Evolutionary conservation across 2,329 filamentous ascomycete genomes (phyloP).

Genomic region (Sclerotinia spermophila): DNA sequence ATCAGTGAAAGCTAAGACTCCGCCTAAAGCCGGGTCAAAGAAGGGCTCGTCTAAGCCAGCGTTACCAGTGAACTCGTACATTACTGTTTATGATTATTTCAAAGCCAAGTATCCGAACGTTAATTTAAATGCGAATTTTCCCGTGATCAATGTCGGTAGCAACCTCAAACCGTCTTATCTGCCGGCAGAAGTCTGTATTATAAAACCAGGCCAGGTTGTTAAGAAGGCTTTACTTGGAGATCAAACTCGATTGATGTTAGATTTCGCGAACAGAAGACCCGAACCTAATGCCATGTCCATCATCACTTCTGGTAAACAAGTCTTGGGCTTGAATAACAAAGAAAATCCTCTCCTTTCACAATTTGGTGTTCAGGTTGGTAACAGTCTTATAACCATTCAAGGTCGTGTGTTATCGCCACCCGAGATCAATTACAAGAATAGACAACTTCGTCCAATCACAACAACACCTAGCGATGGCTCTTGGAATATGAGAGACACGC

Average conservation of each 20-base stretch:
- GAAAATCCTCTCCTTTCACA: conserved; percentile 40
- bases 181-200: conserved; percentile 61
- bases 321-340: conserved; percentile 54
- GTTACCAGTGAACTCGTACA: conserved; percentile 40
- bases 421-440: conserved; percentile 52
- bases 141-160: conserved; percentile 65
- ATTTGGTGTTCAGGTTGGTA: conserved; percentile 62
- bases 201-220: conserved; percentile 62
- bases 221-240: conserved; percentile 54
- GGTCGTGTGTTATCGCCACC: conserved; percentile 67
- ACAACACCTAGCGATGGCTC: conserved; percentile 46
- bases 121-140: conserved; percentile 44
- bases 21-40: conserved; percentile 33
- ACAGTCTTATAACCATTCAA: conserved; percentile 61
- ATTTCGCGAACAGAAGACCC: conserved; percentile 66
- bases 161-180: conserved; percentile 56
- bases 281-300: conserved; percentile 65
- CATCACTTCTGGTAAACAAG: conserved; percentile 50
- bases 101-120: conserved; percentile 48
- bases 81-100: conserved; percentile 57
- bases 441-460: conserved; percentile 24
- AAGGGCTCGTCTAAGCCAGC: conserved; percentile 35
- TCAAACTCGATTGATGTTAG: conserved; percentile 68
- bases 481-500: conserved; percentile 65
- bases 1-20: conserved; percentile 28